These are phyloP conservation scores for Umbellularia californica DNA, from an alignment of 164 flowering plant genomes.

Conservation along the genomic window DNA sequence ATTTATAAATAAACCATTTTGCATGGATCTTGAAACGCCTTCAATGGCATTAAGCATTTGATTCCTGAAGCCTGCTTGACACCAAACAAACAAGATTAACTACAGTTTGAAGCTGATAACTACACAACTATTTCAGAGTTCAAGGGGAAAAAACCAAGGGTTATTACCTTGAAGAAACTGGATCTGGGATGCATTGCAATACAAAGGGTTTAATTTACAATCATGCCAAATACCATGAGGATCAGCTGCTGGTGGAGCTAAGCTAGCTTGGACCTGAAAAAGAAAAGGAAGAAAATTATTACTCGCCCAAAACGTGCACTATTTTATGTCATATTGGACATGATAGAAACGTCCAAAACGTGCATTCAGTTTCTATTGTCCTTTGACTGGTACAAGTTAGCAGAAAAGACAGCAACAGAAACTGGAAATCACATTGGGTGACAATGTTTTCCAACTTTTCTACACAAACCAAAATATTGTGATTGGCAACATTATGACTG, in stretches of 20 bases:
- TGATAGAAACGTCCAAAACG: no score
- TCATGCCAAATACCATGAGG: slow-evolving; percentile 59
- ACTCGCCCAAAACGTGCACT: neutral
- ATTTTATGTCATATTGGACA: no score
- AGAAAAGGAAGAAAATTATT: neutral
- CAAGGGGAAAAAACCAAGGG: neutral
- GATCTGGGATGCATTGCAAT: slow-evolving; percentile 60
- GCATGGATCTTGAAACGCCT: slow-evolving; percentile 33
- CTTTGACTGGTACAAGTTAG: neutral
- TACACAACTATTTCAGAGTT: neutral
- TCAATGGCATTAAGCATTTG: slow-evolving; percentile 59
- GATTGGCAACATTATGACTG: neutral
- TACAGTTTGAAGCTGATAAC: neutral
- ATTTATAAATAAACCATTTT: slow-evolving; percentile 66
- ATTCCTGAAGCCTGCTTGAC: slow-evolving; percentile 63
- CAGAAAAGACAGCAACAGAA: neutral
- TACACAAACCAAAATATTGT: neutral
- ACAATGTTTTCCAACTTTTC: neutral
- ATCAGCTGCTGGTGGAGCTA: slow-evolving; percentile 73
- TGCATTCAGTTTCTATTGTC: no score
- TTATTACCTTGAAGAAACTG: slow-evolving; percentile 63
- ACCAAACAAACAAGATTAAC: neutral
- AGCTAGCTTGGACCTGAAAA: slow-evolving; percentile 62
- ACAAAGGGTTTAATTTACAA: slow-evolving; percentile 54
- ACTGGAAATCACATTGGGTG: neutral